Evolutionary conservation across 148 eudicot species (phyloP), one percentile per base, ranked within the genome.

Genomic region (Cornus controversa): DNA sequence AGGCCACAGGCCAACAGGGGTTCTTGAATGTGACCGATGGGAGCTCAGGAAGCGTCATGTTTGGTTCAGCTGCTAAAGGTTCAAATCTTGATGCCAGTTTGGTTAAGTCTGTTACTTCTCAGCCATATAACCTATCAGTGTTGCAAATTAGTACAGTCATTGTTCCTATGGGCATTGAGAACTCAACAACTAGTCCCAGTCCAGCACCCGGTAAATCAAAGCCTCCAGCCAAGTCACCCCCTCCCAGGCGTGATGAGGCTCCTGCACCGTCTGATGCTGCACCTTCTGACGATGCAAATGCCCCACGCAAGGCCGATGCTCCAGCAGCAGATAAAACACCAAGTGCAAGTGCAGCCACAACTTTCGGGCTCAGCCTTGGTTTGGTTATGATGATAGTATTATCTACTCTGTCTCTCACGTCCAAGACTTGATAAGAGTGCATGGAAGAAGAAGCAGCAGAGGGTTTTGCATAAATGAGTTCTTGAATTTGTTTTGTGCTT

Each of bases 71-170:
- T 18, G 69, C 58, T 13, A 18, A 72, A 20, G 84, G 85, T 6
- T 50, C 88, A 9, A 16, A 82, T 23, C 22, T 58, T 7, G 82
- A 70, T 3, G 79, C 85, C 15, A 71, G 53, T 10, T 31, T 85
- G 27, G 77, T 83, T 20, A 80, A 78, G 27, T 67, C 85, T 4
- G 36, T 87, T 0, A 71, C 71, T 20, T 9, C 82, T 53, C 72
- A 84, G 69, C 85, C 87, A 0, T 81, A 76, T 31, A 79, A 80
- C 26, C 10, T 87, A 10, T 87, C 90, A 3, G 83, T 87, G 9
- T 29, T 85, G 29, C 90, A 87, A 73, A 73, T 87, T 18, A 85
- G 81, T n/a, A 62, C 11, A 10, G 80, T 66, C 10, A 81, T 87
- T 50, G 34, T 85, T 57, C 86, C 88, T 10, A 10, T 2, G 0